phyloP scores from a whole-genome alignment of 495 filamentous ascomycete genomes.

The Aspergillus sparsus region DNA sequence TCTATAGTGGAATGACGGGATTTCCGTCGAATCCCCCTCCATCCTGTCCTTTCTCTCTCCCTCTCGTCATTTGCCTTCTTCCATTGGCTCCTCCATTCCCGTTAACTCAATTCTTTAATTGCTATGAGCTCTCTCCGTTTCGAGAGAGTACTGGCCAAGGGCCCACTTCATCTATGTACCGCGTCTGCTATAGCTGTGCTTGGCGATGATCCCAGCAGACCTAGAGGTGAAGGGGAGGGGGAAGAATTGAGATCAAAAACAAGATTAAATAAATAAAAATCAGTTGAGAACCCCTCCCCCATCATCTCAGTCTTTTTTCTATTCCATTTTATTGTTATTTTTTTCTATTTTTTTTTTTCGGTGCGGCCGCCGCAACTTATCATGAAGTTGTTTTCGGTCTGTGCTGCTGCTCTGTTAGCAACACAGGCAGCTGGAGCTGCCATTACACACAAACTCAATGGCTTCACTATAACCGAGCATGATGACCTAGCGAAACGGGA shows the following conservation, averaged over 20 bases:
- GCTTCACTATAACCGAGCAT: constrained; percentile 41
- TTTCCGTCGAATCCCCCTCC: constrained; percentile 5
- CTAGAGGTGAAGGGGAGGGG: too few species aligned
- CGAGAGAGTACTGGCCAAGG: too few species aligned
- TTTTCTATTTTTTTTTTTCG: neutral
- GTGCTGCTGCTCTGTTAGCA: constrained; percentile 36
- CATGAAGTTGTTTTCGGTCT: constrained; percentile 40
- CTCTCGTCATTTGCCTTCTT: neutral
- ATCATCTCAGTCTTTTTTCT: neutral
- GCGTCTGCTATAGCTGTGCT: too few species aligned
- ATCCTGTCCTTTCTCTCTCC: neutral
- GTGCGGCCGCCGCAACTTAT: neutral
- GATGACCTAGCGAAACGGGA: constrained; percentile 38
- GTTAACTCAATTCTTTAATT: neutral
- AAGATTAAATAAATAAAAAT: too few species aligned
- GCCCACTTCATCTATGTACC: too few species aligned
- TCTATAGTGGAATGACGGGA: neutral
- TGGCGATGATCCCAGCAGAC: too few species aligned
- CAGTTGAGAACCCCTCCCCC: neutral
- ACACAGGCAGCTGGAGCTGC: constrained; percentile 41
- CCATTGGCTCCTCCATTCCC: neutral
- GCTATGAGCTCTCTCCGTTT: neutral
- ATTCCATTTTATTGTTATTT: neutral
- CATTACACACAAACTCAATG: constrained; percentile 39
- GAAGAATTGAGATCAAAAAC: too few species aligned